Evolutionary conservation across 495 filamentous ascomycete species (phyloP).

Genomic region (Aspergillus cavernicola): DNA sequence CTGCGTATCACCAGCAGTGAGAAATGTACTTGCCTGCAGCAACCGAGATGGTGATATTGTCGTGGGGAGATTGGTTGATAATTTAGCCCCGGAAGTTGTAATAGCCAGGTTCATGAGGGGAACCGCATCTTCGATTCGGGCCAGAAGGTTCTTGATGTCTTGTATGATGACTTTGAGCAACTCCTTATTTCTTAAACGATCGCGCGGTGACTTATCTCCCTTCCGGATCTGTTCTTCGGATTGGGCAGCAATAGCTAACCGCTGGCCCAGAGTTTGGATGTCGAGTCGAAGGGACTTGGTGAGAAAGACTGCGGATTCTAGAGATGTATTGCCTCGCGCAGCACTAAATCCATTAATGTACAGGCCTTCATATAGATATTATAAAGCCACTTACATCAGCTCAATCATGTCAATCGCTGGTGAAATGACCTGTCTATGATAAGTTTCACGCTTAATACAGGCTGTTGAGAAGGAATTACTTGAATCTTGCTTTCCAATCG

Average conservation of each 20-base stretch:
- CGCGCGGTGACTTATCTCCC: slow-evolving; percentile 46
- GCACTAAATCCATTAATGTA: slow-evolving; percentile 47
- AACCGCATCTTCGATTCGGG: slow-evolving; percentile 85
- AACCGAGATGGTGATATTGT: slow-evolving; percentile 88
- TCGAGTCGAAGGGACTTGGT: slow-evolving; percentile 86
- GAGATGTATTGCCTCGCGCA: slow-evolving; percentile 88
- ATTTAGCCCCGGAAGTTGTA: slow-evolving; percentile 84
- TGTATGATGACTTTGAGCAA: slow-evolving; percentile 68
- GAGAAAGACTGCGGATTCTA: slow-evolving; percentile 83
- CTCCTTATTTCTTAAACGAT: slow-evolving; percentile 45
- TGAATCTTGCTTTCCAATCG: slow-evolving; percentile 79
- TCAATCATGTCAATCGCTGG: slow-evolving; percentile 94
- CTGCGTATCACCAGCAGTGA: slow-evolving; percentile 83
- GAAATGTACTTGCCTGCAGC: slow-evolving; percentile 88
- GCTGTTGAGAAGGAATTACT: slow-evolving; percentile 32
- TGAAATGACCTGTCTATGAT: slow-evolving; percentile 65
- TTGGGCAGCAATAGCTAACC: slow-evolving; percentile 65
- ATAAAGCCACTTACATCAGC: slow-evolving; percentile 60
- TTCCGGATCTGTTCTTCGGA: slow-evolving; percentile 58
- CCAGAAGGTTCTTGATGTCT: slow-evolving; percentile 73
- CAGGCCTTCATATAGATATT: background rate
- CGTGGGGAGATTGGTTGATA: slow-evolving; percentile 72
- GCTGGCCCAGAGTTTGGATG: slow-evolving; percentile 78
- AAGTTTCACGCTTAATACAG: background rate
- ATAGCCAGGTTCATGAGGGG: slow-evolving; percentile 94